Conservation (phyloP, 768 basidiomycete species). For the Tylopilus vinaceipallidus region DNA sequence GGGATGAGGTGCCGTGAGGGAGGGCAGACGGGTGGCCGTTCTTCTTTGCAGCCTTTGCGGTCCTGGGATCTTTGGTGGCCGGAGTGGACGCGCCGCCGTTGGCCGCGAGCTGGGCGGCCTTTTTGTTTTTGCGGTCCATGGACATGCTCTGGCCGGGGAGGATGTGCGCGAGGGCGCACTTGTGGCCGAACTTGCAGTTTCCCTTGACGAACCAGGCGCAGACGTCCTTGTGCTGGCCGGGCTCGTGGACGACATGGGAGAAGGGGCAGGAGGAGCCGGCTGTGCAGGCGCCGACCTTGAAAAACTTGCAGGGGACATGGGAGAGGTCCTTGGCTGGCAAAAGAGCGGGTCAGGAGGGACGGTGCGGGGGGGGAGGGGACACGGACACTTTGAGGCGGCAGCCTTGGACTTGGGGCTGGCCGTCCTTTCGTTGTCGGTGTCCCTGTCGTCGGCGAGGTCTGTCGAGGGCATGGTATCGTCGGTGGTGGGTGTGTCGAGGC, state of each 20-base stretch:
- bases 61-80: slow-evolving; percentile 29
- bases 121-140: slow-evolving; percentile 98
- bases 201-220: slow-evolving; percentile 95
- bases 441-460: slow-evolving; percentile 21
- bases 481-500: no score
- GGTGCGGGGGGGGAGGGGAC: slow-evolving; percentile 3
- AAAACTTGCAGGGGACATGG: slow-evolving; percentile 98
- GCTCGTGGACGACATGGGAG: slow-evolving; percentile 73
- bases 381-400: slow-evolving; percentile 33
- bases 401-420: slow-evolving; percentile 24
- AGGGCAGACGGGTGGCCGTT: slow-evolving; percentile 29
- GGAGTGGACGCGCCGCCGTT: slow-evolving; percentile 39
- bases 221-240: slow-evolving; percentile 76
- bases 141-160: slow-evolving; percentile 91
- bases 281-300: slow-evolving; percentile 90
- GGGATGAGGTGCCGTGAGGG: slow-evolving; percentile 12
- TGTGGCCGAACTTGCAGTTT: slow-evolving; percentile 75
- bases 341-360: neutral
- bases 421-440: slow-evolving; percentile 21
- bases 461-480: slow-evolving; percentile 16
- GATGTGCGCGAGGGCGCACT: slow-evolving; percentile 93
- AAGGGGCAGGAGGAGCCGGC: slow-evolving; percentile 96
- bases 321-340: slow-evolving; percentile 82
- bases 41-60: slow-evolving; percentile 38
- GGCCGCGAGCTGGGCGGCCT: slow-evolving; percentile 73